Base-by-base conservation (phyloP, 306 rosid genomes). In the Pueraria montana region DNA sequence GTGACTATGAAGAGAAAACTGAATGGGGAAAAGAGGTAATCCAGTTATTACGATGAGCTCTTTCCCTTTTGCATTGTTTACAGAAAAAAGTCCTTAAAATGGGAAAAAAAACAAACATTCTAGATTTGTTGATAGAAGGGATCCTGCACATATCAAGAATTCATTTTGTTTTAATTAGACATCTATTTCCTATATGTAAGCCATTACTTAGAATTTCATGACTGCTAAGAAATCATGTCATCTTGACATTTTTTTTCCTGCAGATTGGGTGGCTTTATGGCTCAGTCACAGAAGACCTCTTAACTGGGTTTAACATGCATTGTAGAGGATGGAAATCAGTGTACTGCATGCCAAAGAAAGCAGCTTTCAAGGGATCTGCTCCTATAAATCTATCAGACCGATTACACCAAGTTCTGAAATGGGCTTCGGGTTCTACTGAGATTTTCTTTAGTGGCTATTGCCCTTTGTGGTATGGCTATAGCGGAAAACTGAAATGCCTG, bases 201-300 rank as follows among this genome's bases (percentile, higher is more conserved):
- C 13, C 72, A 16, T 27, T 26, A 6, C 40, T 84, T 79, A 24
- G 38, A 48, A 48, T 59, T 68, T 76, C 24, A 24, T 77, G 56
- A 82, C 59, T 70, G 21, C 14, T 10, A 77, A 86, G 32, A 50
- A 79, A 67, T 55, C 36, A 50, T 23, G 70, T 74, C 40, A 20
- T 46, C 42, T 81, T 80, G 46, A 67, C 76, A 71, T 76, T 46
- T 69, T 49, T 43, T 43, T 38, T 58, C 38, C 68, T 79, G 84
- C 92, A 96, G 99, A 96, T 96, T 86, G 99, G 99, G 52, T 96
- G 99, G 99, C 92, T 96, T 82, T 96, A 96, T 84, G 97, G 99
- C 18, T 94, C 99, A 50, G 90, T 90, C 55, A 94, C 99, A 11
- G 97, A 96, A 84, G 96, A 94, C 82, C 90, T 94, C 49, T 86